Percentiles rank a stretch among this genome's conserved stretches.
These are phyloP conservation scores for Arthrinium puccinioides DNA, from an alignment of 2,329 filamentous ascomycete species.

Conservation along the genomic window DNA sequence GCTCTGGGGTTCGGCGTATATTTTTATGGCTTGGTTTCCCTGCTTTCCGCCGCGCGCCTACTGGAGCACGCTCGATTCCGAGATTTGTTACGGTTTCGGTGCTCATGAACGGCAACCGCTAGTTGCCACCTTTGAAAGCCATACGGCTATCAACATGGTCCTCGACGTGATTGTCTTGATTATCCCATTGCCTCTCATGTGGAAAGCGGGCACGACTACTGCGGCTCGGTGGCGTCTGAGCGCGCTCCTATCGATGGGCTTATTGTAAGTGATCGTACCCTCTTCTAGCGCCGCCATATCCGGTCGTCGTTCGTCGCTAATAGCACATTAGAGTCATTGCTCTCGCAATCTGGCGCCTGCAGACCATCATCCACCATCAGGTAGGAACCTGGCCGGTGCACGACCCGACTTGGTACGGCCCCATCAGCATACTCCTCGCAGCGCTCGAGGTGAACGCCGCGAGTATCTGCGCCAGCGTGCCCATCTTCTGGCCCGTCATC, in stretches of 20 bases:
- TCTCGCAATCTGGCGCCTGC: slow-evolving; percentile 22
- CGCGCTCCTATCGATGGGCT: slow-evolving; percentile 11
- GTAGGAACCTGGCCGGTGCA: slow-evolving; percentile 21
- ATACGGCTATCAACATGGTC: slow-evolving; percentile 11
- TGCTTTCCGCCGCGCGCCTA: slow-evolving; percentile 14
- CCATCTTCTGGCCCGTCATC: slow-evolving; percentile 25
- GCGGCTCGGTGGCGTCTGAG: slow-evolving; percentile 9
- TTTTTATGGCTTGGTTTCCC: slow-evolving; percentile 18
- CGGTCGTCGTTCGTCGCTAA: neutral
- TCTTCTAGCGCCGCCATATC: neutral
- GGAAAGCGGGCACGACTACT: slow-evolving; percentile 4
- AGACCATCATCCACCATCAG: slow-evolving; percentile 17
- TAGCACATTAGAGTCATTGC: slow-evolving; percentile 7
- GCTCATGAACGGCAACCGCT: slow-evolving; percentile 8
- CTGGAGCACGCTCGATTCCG: slow-evolving; percentile 7
- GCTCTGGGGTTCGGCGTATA: slow-evolving; percentile 15
- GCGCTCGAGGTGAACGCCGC: slow-evolving; percentile 12
- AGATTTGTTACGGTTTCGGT: slow-evolving; percentile 14
- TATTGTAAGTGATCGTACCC: slow-evolving; percentile 8
- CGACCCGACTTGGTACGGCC: slow-evolving; percentile 23
- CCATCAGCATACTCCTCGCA: slow-evolving; percentile 14
- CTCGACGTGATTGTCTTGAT: slow-evolving; percentile 13
- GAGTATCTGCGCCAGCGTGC: slow-evolving; percentile 21
- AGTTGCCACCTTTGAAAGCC: slow-evolving; percentile 11
- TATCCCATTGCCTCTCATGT: slow-evolving; percentile 13